Base-by-base conservation (phyloP, 1,284 basidiomycete genomes). In the Exobasidium cylindrosporum region DNA sequence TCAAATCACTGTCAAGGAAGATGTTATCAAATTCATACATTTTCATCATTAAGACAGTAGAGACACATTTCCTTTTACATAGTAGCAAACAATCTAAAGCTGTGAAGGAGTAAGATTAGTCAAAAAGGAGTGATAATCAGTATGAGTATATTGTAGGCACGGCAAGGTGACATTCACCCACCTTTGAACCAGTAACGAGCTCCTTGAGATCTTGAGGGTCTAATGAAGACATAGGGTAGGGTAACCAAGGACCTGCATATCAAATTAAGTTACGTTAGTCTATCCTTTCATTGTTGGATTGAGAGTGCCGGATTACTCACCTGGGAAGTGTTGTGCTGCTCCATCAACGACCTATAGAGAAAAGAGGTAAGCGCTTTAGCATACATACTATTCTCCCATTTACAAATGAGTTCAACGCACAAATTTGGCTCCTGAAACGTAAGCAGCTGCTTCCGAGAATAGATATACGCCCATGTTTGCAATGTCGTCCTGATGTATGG, bases 391-490 rank as follows among this genome's bases (percentile, higher is more conserved):
- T 7, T 21, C n/a, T n/a, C n/a, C n/a, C n/a, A 24, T 7, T 46
- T 7, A 30, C 47, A 6, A 30, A 59, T 54, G 54, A 43, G 7
- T 17, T 17, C 17, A 17, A 40, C 35, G 7, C 35, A 63, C 62
- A 43, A 78, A 63, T 63, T 77, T 67, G 4, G 72, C 70, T 1
- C 91, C 92, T 0, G 89, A 89, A 61, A 95, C 86, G 81, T 86
- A 94, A 17, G 83, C 84, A 1, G 91, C 92, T 0, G 92, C 92
- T 52, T 88, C 86, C 66, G 91, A 92, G 83, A 97, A 94, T 46
- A 98, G 83, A 82, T 90, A 97, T 1, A 94, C 83, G 0, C 88
- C 84, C 1, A 88, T 85, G 75, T 91, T 89, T 1, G 87, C 91
- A 65, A 94, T 84, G 77, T 98, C 93, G 59, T 84, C 82, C 1